A percentile compares a stretch with the other conserved stretches of the same genome.
These are phyloP conservation scores for Trichaptum fuscoviolaceum DNA, from an alignment of 768 basidiomycete genomes.

Conservation along the genomic window DNA sequence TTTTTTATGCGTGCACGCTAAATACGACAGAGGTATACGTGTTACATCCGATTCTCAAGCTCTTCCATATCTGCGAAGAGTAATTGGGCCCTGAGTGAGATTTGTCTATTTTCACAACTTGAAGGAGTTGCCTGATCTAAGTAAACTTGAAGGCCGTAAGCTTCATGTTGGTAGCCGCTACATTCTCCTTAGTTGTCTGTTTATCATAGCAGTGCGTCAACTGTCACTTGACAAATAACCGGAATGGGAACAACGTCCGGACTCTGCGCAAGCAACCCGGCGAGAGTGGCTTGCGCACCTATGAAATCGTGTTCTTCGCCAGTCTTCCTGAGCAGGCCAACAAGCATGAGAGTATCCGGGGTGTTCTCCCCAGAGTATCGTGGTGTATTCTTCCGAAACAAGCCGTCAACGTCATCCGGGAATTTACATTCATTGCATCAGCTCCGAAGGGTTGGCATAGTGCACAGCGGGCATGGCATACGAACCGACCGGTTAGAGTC, in stretches of 20 bases:
- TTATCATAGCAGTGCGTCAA: too few species aligned
- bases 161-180: conserved; percentile 16
- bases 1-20: too few species aligned
- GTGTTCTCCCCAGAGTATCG: conserved; percentile 25
- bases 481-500: conserved; percentile 19
- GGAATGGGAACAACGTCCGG: conserved; percentile 18
- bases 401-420: conserved; percentile 25
- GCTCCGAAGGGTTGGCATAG: conserved; percentile 6
- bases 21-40: too few species aligned
- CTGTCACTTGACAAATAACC: background rate
- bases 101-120: conserved; percentile 15
- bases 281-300: conserved; percentile 29
- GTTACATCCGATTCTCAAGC: too few species aligned
- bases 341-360: conserved; percentile 29
- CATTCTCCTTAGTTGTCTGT: conserved; percentile 19
- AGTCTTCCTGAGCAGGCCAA: conserved; percentile 14
- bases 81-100: conserved; percentile 21
- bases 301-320: conserved; percentile 20
- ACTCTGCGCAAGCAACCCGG: conserved; percentile 24
- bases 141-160: conserved; percentile 17
- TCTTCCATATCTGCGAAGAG: conserved; percentile 31
- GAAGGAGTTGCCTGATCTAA: conserved; percentile 18
- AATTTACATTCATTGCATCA: conserved; percentile 21
- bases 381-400: conserved; percentile 21
- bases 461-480: conserved; percentile 4